Base-by-base conservation (phyloP, 495 filamentous ascomycete genomes). In the Lasiosphaeris hirsuta region DNA sequence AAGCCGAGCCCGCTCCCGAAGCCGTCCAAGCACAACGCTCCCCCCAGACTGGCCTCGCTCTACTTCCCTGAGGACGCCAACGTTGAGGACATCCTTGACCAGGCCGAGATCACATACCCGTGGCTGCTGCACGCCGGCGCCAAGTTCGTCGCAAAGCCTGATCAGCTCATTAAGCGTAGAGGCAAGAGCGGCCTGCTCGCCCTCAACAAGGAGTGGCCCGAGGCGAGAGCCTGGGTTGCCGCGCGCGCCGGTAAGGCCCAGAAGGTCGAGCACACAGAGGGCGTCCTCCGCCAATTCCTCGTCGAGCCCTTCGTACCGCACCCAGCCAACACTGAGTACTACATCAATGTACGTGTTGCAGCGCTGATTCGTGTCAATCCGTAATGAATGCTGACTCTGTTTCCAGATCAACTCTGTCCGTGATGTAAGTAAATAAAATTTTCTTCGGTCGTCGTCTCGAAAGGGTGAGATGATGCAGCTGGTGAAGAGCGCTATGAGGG, bases 291-390 rank as follows among this genome's bases (percentile, higher is more conserved):
- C 67, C 86, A 92, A 60, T 99, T 99, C 84, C 83, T 99, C 41
- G 93, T 99, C 59, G 94, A 99, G 84, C 94, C 95, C 15, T 97
- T 99, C 70, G 90, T 96, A 54, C 94, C 95, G 57, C 94, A 99
- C 77, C 88, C 91, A 54, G 76, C 86, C 52, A 86, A 88, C 69
- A 96, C 92, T 51, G 94, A 98, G 72, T 97, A 97, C 79, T 99
- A 99, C 77, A 96, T 99, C 78, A 96, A 96, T 86, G 66, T 70
- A 56, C 57, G 66, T 67, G 4, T 43, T 14, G 35, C 17, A 17
- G 19, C 91, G 92, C 73, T 85, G 94, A 79, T 93, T 88, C 59
- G 87, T 92, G 64, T 84, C 89, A 82, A 88, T 91, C 84, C 90
- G 91, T 81, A 89, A 78, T 50, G 37, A 42, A 40, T 54, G 59